Conservation (phyloP, 1,139 yeast species). For the Taphrina sp. region DNA sequence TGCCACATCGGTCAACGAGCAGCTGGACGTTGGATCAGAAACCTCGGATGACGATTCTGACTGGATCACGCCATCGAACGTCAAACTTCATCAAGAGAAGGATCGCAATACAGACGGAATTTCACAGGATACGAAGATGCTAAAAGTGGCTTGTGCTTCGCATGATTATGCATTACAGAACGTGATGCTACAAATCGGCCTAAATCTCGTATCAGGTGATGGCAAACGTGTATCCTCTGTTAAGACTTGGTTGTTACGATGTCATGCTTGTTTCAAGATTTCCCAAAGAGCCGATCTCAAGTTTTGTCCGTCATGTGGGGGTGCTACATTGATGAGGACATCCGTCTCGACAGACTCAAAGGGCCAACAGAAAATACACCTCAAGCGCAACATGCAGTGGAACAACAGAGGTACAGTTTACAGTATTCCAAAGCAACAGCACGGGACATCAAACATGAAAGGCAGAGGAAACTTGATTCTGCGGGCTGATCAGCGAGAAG, state of each 20-base stretch:
- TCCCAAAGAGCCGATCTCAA: slow-evolving; percentile 55
- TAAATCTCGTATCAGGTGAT: slow-evolving; percentile 77
- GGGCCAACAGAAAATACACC: slow-evolving; percentile 84
- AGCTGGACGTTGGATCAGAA: slow-evolving; percentile 41
- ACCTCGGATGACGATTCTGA: slow-evolving; percentile 68
- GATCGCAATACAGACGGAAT: slow-evolving; percentile 44
- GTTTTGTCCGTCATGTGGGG: slow-evolving; percentile 96
- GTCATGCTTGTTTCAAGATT: slow-evolving; percentile 90
- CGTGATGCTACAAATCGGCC: slow-evolving; percentile 85
- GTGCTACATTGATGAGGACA: slow-evolving; percentile 81
- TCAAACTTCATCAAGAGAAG: slow-evolving; percentile 51
- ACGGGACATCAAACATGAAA: slow-evolving; percentile 34
- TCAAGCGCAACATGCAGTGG: slow-evolving; percentile 93
- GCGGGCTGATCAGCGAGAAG: slow-evolving; percentile 91
- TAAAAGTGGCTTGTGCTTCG: slow-evolving; percentile 80
- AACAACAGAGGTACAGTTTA: slow-evolving; percentile 79
- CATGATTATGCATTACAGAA: slow-evolving; percentile 98
- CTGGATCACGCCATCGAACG: slow-evolving; percentile 91
- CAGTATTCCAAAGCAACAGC: slow-evolving; percentile 56
- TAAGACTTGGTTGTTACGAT: slow-evolving; percentile 88
- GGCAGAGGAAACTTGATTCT: slow-evolving; percentile 33
- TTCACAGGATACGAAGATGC: slow-evolving; percentile 34
- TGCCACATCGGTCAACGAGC: not conserved
- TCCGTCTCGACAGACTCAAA: slow-evolving; percentile 76
- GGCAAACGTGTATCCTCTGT: slow-evolving; percentile 84